A percentile compares a stretch with the other conserved stretches of the same genome.
These are phyloP conservation scores for Nymphaea colorata DNA, from an alignment of 164 flowering plant genomes.

Conservation along the genomic window DNA sequence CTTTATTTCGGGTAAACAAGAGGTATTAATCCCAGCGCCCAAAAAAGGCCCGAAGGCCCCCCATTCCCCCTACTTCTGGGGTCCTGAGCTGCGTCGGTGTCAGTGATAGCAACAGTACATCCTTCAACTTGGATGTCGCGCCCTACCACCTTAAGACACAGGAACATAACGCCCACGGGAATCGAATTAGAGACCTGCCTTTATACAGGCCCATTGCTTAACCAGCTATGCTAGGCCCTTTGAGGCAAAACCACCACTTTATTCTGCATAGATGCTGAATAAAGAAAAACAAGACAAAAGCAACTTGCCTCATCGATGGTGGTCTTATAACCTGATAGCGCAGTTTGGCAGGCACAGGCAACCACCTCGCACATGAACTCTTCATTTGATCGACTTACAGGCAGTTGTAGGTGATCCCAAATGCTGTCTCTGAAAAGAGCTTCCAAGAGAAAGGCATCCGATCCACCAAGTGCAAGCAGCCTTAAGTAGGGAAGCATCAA, in stretches of 20 bases:
- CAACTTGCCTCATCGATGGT: conserved; percentile 66
- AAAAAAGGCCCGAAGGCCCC: no score
- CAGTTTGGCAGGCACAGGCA: conserved; percentile 61
- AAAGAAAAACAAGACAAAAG: neutral
- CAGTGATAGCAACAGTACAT: no score
- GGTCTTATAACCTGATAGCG: conserved; percentile 61
- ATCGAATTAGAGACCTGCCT: no score
- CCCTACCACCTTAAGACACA: no score
- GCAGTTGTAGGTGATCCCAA: conserved; percentile 81
- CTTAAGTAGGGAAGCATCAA: conserved; percentile 68
- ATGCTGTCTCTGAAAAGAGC: conserved; percentile 71
- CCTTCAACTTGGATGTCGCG: no score
- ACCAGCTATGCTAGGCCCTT: no score
- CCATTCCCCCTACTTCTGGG: no score
- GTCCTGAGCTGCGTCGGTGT: no score
- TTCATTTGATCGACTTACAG: conserved; percentile 78
- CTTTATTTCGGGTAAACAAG: no score
- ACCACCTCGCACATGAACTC: conserved; percentile 72
- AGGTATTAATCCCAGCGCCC: no score
- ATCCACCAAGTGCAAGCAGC: conserved; percentile 73
- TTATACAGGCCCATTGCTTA: no score
- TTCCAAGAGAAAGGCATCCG: conserved; percentile 89
- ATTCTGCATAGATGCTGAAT: neutral
- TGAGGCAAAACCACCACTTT: neutral
- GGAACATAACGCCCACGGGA: no score